These are phyloP conservation scores for Pseudogymnoascus sp. DNA, from an alignment of 2,329 filamentous ascomycete genomes.

Conservation along the genomic window DNA sequence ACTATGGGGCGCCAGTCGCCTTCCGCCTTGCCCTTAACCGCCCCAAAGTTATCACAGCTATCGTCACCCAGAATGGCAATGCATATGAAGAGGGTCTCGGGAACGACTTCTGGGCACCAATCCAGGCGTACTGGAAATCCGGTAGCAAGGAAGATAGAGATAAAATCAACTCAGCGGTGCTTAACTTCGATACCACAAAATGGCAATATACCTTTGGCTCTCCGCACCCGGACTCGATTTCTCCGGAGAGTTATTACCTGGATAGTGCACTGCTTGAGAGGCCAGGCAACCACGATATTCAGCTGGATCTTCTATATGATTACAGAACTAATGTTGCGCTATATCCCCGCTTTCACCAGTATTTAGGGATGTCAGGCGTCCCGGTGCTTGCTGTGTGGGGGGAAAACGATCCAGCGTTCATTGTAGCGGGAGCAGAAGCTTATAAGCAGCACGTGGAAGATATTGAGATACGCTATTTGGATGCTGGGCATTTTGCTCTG, in stretches of 20 bases:
- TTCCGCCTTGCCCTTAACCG: constrained; percentile 45
- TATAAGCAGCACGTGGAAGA: constrained; percentile 42
- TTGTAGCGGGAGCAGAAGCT: constrained; percentile 45
- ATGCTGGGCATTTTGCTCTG: constrained; percentile 51
- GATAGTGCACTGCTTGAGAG: constrained; percentile 47
- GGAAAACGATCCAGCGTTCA: constrained; percentile 46
- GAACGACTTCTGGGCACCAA: constrained; percentile 15
- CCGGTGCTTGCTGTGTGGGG: constrained; percentile 54
- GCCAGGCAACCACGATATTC: constrained; percentile 43
- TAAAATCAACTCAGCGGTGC: constrained; percentile 13
- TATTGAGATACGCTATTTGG: constrained; percentile 43
- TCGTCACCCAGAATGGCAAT: constrained; percentile 55
- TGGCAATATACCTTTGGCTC: constrained; percentile 15
- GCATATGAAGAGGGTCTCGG: constrained; percentile 51
- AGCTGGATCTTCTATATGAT: constrained; percentile 51
- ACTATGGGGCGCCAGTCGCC: constrained; percentile 53
- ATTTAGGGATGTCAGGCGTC: constrained; percentile 42
- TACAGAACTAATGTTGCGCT: constrained; percentile 47
- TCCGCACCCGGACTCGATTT: background rate
- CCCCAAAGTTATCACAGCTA: constrained; percentile 41
- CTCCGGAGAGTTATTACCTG: constrained; percentile 28
- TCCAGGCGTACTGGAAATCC: constrained; percentile 18
- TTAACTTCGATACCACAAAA: constrained; percentile 20
- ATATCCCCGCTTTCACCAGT: constrained; percentile 51
- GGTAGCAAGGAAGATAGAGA: constrained; percentile 13